These are phyloP conservation scores for Xylaria telfairii DNA, from an alignment of 495 filamentous ascomycete genomes.

Conservation along the genomic window DNA sequence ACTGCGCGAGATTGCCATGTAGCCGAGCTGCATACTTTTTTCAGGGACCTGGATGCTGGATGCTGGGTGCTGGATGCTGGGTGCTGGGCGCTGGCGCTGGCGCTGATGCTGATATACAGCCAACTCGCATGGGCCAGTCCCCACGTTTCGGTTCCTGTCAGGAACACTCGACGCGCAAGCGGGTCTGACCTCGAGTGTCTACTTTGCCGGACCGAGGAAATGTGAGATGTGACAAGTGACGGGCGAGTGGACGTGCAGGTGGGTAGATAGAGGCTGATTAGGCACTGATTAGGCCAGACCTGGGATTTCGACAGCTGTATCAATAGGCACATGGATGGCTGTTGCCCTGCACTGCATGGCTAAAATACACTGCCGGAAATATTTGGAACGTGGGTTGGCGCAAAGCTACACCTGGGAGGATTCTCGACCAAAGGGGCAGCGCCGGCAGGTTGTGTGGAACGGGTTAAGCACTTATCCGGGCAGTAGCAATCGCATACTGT, in stretches of 20 bases:
- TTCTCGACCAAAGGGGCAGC: too few species aligned
- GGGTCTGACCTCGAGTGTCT: constrained; percentile 13
- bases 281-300: constrained; percentile 5
- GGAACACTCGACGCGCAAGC: constrained; percentile 24
- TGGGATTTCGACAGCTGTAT: neutral
- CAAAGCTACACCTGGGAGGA: neutral
- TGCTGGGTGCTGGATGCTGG: too few species aligned
- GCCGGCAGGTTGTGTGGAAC: too few species aligned
- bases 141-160: constrained; percentile 25
- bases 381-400: neutral
- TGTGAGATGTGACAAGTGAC: constrained; percentile 15
- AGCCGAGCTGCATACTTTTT: constrained; percentile 21
- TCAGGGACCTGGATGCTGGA: neutral
- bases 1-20: neutral
- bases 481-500: neutral
- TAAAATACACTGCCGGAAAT: neutral
- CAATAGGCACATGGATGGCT: too few species aligned
- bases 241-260: neutral
- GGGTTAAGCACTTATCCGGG: constrained; percentile 10
- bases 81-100: too few species aligned
- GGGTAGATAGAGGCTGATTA: neutral
- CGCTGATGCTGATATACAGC: constrained; percentile 21
- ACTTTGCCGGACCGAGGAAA: constrained; percentile 6
- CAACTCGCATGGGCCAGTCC: constrained; percentile 6
- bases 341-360: too few species aligned